A percentile compares a stretch with the other conserved stretches of the same genome.
These are phyloP conservation scores for Geranium rotundifolium DNA, from an alignment of 345 rosid genomes.

Conservation along the genomic window DNA sequence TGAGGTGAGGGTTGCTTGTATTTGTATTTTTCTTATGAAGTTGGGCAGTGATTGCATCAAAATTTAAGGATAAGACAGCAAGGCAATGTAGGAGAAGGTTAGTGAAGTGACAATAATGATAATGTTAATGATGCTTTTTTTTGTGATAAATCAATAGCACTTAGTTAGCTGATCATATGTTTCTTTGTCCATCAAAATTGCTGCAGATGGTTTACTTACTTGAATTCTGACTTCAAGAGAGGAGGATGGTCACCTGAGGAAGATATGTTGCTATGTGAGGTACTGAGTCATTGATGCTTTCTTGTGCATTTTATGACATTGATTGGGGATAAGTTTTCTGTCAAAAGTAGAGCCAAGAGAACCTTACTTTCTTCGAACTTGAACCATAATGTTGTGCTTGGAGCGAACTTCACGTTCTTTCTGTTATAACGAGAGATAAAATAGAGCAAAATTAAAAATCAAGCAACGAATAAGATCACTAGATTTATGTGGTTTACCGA, in stretches of 20 bases:
- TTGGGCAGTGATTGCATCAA: slow-evolving; percentile 90
- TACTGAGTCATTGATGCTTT: slow-evolving; percentile 5
- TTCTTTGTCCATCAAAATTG: background rate
- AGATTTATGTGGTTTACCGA: too few relatives aligned
- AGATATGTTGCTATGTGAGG: slow-evolving; percentile 94
- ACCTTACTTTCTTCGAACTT: too few relatives aligned
- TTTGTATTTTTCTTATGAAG: slow-evolving; percentile 26
- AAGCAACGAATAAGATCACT: too few relatives aligned
- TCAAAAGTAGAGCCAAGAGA: too few relatives aligned
- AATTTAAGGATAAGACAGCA: slow-evolving; percentile 83
- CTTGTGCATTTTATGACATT: background rate
- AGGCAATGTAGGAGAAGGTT: slow-evolving; percentile 98
- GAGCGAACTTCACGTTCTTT: too few relatives aligned
- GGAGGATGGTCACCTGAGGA: slow-evolving; percentile 99
- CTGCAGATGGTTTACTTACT: slow-evolving; percentile 88
- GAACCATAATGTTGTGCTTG: too few relatives aligned
- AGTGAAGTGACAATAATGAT: slow-evolving; percentile 6
- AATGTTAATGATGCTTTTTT: background rate
- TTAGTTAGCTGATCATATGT: background rate
- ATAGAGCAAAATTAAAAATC: too few relatives aligned
- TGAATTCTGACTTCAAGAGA: slow-evolving; percentile 93
- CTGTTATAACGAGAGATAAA: too few relatives aligned
- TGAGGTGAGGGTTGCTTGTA: background rate
- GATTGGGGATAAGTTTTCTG: too few relatives aligned
- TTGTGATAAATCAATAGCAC: background rate